Conservation (phyloP, 73 alveolate species). For the Paramecium caudatum region DNA sequence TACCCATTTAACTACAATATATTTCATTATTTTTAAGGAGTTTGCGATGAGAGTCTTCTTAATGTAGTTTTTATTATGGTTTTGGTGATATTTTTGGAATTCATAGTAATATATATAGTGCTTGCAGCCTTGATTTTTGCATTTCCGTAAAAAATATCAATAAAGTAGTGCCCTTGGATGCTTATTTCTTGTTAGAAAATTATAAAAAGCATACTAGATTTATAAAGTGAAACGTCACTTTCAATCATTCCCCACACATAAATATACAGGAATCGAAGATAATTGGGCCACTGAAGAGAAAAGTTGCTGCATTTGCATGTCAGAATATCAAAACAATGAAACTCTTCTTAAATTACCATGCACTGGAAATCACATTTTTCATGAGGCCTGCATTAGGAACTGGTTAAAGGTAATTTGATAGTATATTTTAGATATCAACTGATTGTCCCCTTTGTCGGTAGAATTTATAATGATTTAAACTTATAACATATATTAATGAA, state of each 20-base stretch:
- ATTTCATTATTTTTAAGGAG: neutral
- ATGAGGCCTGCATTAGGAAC: conserved; percentile 37
- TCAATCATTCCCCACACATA: neutral
- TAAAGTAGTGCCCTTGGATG: neutral
- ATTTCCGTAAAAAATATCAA: neutral
- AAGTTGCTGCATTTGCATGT: conserved; percentile 27
- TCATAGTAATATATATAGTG: neutral
- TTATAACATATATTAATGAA: too few relatives aligned
- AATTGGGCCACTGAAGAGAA: neutral
- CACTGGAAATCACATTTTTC: conserved; percentile 20
- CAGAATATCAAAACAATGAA: neutral
- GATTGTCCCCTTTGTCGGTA: conserved; percentile 26
- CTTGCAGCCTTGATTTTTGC: neutral
- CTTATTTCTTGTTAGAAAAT: neutral
- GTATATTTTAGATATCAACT: neutral
- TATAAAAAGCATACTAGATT: neutral
- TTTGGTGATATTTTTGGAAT: neutral
- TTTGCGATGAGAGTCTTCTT: neutral
- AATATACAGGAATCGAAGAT: conserved; percentile 9
- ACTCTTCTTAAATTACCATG: conserved; percentile 17
- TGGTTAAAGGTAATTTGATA: conserved; percentile 28
- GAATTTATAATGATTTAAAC: too few relatives aligned
- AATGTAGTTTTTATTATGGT: neutral
- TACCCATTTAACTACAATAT: conserved; percentile 3
- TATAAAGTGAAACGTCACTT: neutral